Evolutionary conservation across 768 basidiomycete species (phyloP), one percentile per base, ranked within the genome.

Genomic region (Pseudohyphozyma bogoriensis): DNA sequence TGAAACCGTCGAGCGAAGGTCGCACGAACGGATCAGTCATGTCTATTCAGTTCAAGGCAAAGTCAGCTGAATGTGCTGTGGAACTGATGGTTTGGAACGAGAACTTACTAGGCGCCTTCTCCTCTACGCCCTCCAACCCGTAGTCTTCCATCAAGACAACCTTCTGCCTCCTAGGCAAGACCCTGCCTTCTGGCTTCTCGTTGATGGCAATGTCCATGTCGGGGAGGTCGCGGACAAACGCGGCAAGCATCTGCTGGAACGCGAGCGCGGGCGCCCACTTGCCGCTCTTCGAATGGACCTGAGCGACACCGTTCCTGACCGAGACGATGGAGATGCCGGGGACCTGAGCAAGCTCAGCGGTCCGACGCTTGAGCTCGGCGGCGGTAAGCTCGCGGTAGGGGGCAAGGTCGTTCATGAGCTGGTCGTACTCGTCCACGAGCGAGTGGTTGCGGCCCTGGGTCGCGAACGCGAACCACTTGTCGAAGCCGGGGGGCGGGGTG

Each of bases 191-290:
- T 1, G 91, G 86, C 75, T 85, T 87, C 28, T 87, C 83, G 68
- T 96, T 97, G 75, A 99, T 83, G 0, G 95, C 83, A 65, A 99
- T 84, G 68, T 95, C 86, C 84, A 99, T 84, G 76, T 97, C 84
- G 16, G 93, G 92, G 6, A 97, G 79, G 83, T 90, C 71, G 2
- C 47, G 39, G 28, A 69, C 58, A 60, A 52, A 58, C 32, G 56
- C 56, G 13, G 26, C 57, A 29, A 71, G 63, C 70, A 71, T 71
- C 59, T 69, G 62, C 60, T 71, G 63, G 58, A 71, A 64, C 45
- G 70, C 70, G 10, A 64, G 42, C 33, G 70, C 70, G 9, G 70
- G 68, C 24, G 69, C 68, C 69, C 69, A 71, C 50, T 65, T 66
- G 28, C 70, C 67, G 42, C 60, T 63, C 61, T 68, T 68, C 22